Evolutionary conservation across 768 basidiomycete species (phyloP).

Genomic region (Panaeolus papilionaceus): DNA sequence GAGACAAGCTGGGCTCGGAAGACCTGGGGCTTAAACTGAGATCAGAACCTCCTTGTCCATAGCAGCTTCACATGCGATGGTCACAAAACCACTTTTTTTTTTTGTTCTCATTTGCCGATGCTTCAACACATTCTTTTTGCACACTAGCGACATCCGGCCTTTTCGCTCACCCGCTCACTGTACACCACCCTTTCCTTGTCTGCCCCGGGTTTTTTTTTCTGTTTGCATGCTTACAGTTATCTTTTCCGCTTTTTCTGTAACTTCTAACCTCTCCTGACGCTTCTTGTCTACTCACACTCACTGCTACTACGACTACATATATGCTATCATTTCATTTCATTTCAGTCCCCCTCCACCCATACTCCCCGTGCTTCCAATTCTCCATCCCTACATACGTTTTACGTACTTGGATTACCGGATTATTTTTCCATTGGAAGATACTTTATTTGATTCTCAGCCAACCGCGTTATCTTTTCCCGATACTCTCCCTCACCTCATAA

Average conservation of each 20-base stretch:
- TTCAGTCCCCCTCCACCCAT: slow-evolving; percentile 17
- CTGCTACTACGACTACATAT: slow-evolving; percentile 24
- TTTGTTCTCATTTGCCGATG: neutral
- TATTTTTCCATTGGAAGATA: neutral
- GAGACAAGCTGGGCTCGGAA: slow-evolving; percentile 34
- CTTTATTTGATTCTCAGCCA: neutral
- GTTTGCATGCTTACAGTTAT: slow-evolving; percentile 13
- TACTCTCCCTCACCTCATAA: neutral
- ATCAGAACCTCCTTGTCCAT: neutral
- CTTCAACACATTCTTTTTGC: neutral
- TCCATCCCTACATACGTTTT: neutral
- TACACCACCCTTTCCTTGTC: neutral
- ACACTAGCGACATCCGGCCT: neutral
- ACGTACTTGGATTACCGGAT: neutral
- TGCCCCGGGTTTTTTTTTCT: neutral
- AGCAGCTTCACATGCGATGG: neutral
- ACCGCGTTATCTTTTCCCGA: neutral
- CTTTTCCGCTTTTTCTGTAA: neutral
- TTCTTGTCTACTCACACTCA: slow-evolving; percentile 8
- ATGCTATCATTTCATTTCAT: slow-evolving; percentile 20
- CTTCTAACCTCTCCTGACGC: neutral
- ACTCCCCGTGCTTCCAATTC: neutral
- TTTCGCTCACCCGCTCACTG: neutral
- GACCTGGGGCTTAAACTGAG: slow-evolving; percentile 24
- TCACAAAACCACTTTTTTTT: neutral